Evolutionary conservation across 2,329 filamentous ascomycete species (phyloP).

Genomic region (Sclerotinia spermophila): DNA sequence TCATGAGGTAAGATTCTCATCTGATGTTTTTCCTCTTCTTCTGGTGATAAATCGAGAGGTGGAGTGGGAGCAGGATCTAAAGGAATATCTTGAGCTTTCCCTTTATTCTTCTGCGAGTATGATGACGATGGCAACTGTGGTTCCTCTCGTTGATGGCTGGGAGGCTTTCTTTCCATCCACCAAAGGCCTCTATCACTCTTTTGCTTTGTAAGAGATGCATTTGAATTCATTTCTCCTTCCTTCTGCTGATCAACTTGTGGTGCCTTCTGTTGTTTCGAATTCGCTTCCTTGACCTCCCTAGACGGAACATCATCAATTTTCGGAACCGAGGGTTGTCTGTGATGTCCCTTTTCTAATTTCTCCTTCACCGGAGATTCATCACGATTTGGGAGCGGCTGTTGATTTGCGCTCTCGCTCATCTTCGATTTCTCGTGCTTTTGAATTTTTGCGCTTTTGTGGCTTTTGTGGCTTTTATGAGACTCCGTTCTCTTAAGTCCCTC

Average conservation of each 20-base stretch:
- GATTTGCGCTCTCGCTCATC: slow-evolving; percentile 7
- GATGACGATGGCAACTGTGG: background rate
- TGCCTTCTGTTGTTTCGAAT: background rate
- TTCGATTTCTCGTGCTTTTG: slow-evolving; percentile 9
- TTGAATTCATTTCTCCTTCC: background rate
- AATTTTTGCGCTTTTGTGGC: background rate
- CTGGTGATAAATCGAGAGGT: slow-evolving; percentile 5
- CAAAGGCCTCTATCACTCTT: slow-evolving; percentile 17
- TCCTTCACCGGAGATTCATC: slow-evolving; percentile 10
- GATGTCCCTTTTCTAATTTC: slow-evolving; percentile 8
- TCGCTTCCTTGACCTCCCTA: background rate
- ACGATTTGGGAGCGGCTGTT: background rate
- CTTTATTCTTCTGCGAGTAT: slow-evolving; percentile 3
- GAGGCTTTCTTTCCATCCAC: slow-evolving; percentile 17
- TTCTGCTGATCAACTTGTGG: background rate
- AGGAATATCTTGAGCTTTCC: background rate
- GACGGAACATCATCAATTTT: background rate
- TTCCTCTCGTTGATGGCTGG: slow-evolving; percentile 3
- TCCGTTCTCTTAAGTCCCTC: slow-evolving; percentile 13
- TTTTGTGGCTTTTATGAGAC: slow-evolving; percentile 14
- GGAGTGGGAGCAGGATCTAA: background rate
- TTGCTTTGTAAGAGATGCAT: slow-evolving; percentile 2
- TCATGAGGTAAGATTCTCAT: slow-evolving; percentile 4
- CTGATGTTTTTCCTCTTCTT: background rate
- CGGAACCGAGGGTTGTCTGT: background rate